Evolutionary conservation across 257 asterid species (phyloP).

Genomic region (Primulina huaijiensis): DNA sequence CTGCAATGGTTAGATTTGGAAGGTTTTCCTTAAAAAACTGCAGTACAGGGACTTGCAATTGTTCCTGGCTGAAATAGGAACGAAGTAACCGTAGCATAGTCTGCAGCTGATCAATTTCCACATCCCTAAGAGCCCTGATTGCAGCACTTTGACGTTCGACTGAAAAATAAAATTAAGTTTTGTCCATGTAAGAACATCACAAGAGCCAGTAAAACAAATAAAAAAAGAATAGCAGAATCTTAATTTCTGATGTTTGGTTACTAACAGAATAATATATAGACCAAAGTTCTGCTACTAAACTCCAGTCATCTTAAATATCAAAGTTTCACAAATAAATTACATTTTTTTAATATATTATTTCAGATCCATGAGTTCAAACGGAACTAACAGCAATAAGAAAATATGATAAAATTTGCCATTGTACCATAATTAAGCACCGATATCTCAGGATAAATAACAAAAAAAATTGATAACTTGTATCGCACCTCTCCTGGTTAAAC

Average conservation of each 20-base stretch:
- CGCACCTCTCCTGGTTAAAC: no score
- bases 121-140: slow-evolving; percentile 79
- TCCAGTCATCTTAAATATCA: slow-evolving; percentile 10
- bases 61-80: slow-evolving; percentile 59
- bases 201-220: background rate
- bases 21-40: slow-evolving; percentile 68
- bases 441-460: background rate
- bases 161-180: slow-evolving; percentile 32
- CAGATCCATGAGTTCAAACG: background rate
- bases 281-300: background rate
- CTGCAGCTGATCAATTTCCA: slow-evolving; percentile 60
- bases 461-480: background rate
- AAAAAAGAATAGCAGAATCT: background rate
- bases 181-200: background rate
- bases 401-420: background rate
- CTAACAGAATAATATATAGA: background rate
- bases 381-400: background rate
- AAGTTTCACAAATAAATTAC: background rate
- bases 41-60: slow-evolving; percentile 52
- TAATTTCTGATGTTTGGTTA: slow-evolving; percentile 11
- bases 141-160: slow-evolving; percentile 76
- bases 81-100: slow-evolving; percentile 59
- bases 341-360: slow-evolving; percentile 10
- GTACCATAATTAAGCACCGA: background rate
- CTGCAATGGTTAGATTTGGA: slow-evolving; percentile 49